Conservation (phyloP, 768 basidiomycete species). For the Astraeus odoratus region DNA sequence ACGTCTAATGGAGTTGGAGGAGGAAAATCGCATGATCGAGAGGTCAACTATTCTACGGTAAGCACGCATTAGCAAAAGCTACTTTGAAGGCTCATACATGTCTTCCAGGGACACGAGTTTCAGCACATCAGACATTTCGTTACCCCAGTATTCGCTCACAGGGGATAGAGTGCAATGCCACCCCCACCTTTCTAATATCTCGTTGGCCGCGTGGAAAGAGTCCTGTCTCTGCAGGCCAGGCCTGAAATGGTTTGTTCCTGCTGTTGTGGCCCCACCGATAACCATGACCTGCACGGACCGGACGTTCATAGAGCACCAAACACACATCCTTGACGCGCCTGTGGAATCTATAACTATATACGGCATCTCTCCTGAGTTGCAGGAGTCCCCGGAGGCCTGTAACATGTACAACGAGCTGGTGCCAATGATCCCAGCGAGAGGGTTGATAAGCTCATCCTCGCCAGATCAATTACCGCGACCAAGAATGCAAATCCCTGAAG, state of each 20-base stretch:
- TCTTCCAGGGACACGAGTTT: slow-evolving; percentile 18
- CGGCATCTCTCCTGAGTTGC: slow-evolving; percentile 66
- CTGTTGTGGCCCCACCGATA: slow-evolving; percentile 81
- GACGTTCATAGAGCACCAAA: slow-evolving; percentile 69
- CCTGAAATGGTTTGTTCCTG: slow-evolving; percentile 81
- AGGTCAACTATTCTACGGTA: slow-evolving; percentile 41
- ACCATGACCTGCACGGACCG: slow-evolving; percentile 66
- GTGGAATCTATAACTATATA: slow-evolving; percentile 72
- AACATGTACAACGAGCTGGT: slow-evolving; percentile 39
- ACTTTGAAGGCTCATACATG: slow-evolving; percentile 4
- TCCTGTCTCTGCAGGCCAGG: slow-evolving; percentile 78
- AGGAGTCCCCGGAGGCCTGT: slow-evolving; percentile 51
- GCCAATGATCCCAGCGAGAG: slow-evolving; percentile 57
- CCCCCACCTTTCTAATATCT: slow-evolving; percentile 56
- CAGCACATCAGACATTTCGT: slow-evolving; percentile 13
- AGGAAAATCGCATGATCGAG: slow-evolving; percentile 35
- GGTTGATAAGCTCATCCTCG: slow-evolving; percentile 63
- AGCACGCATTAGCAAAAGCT: slow-evolving; percentile 12
- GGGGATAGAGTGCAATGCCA: slow-evolving; percentile 36
- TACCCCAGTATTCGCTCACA: slow-evolving; percentile 9
- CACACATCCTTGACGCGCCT: slow-evolving; percentile 56
- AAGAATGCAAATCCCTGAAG: slow-evolving; percentile 89
- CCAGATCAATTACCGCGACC: slow-evolving; percentile 70
- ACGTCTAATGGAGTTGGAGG: slow-evolving; percentile 40
- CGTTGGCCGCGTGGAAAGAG: slow-evolving; percentile 52